A percentile compares a stretch with the other conserved stretches of the same genome.
Conservation (phyloP, 2,329 filamentous ascomycete genomes). For the Pestalotiopsis sp. region DNA sequence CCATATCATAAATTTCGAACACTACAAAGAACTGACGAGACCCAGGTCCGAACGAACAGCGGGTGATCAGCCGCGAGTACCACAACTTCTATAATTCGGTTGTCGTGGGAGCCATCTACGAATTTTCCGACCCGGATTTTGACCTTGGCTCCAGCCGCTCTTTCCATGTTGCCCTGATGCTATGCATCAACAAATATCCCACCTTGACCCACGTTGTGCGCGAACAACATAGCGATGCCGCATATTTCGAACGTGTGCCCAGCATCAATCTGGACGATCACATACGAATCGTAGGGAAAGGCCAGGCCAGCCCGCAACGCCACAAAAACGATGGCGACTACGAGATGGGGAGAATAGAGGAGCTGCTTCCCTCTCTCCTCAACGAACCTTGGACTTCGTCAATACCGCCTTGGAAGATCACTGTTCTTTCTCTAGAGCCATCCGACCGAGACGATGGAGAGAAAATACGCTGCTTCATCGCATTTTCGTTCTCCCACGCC, state of each 20-base stretch:
- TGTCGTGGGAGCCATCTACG: conserved; percentile 10
- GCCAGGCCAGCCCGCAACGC: neutral
- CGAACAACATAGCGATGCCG: conserved; percentile 6
- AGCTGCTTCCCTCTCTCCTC: conserved; percentile 1
- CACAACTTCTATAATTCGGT: conserved; percentile 4
- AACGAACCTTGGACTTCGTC: neutral
- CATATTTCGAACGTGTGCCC: conserved; percentile 9
- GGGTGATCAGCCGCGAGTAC: conserved; percentile 7
- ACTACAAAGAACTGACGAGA: neutral
- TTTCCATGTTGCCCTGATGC: neutral
- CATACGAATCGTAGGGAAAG: neutral
- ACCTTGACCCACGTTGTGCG: conserved; percentile 1
- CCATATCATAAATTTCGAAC: neutral
- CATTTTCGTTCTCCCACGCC: conserved; percentile 11
- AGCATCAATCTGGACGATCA: conserved; percentile 5
- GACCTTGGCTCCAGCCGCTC: neutral
- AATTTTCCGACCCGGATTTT: neutral
- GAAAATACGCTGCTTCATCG: conserved; percentile 7
- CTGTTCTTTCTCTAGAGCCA: neutral
- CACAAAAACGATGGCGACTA: neutral
- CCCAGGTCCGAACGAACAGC: conserved; percentile 6
- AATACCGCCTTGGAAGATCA: conserved; percentile 10
- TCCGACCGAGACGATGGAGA: neutral
- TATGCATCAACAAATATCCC: conserved; percentile 10
- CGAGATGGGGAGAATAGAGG: neutral